Evolutionary conservation across 352 stramenopile species (phyloP).

Genomic region (Phytopythium oedochilum): DNA sequence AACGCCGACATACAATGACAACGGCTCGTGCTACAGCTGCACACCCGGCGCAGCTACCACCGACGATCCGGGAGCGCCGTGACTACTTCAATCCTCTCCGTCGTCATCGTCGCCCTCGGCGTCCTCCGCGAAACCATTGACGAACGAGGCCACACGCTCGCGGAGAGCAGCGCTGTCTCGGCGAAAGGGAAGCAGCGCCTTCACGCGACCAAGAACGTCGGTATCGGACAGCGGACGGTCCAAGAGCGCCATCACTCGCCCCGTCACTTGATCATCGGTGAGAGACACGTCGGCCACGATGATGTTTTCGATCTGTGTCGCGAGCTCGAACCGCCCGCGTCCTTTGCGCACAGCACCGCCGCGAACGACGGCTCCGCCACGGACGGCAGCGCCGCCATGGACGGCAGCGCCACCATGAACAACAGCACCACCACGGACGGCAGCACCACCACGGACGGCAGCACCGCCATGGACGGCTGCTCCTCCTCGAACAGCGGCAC

Average conservation of each 20-base stretch:
- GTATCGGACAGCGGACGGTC: neutral
- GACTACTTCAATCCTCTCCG: neutral
- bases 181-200: neutral
- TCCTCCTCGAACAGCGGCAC: too few species aligned
- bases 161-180: neutral
- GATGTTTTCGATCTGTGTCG: neutral
- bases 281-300: neutral
- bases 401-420: too few species aligned
- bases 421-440: too few species aligned
- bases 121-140: neutral
- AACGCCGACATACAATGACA: too few species aligned
- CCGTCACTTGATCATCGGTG: neutral
- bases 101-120: neutral
- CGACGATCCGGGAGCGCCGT: too few species aligned
- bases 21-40: too few species aligned
- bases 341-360: neutral
- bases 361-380: too few species aligned
- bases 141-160: neutral
- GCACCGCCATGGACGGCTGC: too few species aligned
- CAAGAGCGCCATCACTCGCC: neutral
- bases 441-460: too few species aligned
- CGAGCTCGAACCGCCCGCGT: neutral
- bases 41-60: too few species aligned
- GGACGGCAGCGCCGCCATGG: too few species aligned
- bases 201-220: neutral